A percentile compares a stretch with the other conserved stretches of the same genome.
Evolutionary conservation across 2,329 filamentous ascomycete species (phyloP).

Genomic region (Pyricularia sp.): DNA sequence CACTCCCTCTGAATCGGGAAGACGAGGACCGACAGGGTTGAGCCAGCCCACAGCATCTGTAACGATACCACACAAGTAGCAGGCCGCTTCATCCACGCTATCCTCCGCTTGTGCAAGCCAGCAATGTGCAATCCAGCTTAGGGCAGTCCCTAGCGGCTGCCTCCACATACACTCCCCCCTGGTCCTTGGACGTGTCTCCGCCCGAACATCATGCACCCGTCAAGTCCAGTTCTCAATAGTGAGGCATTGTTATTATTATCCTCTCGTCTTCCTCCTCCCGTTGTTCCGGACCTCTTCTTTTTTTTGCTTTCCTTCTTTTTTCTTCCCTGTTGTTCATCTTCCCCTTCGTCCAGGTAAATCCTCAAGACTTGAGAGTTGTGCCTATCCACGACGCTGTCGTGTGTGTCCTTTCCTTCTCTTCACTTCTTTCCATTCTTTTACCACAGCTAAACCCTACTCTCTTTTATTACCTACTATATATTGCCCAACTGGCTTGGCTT

Average conservation of each 20-base stretch:
- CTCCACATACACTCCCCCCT: slow-evolving; percentile 1
- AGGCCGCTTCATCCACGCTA: background rate
- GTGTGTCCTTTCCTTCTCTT: slow-evolving; percentile 22
- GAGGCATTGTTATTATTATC: slow-evolving; percentile 30
- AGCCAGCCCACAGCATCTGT: background rate
- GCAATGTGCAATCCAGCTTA: background rate
- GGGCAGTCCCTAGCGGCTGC: background rate
- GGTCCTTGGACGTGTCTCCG: slow-evolving; percentile 18
- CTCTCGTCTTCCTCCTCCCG: slow-evolving; percentile 21
- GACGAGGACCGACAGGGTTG: background rate
- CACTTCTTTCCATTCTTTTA: slow-evolving; percentile 22
- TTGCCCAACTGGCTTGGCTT: slow-evolving; percentile 48
- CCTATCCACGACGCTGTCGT: slow-evolving; percentile 14
- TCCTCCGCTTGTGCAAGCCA: slow-evolving; percentile 1
- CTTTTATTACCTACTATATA: slow-evolving; percentile 31
- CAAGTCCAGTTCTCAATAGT: slow-evolving; percentile 6
- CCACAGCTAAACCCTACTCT: slow-evolving; percentile 27
- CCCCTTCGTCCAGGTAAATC: slow-evolving; percentile 13
- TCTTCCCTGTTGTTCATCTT: slow-evolving; percentile 16
- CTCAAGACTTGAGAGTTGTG: slow-evolving; percentile 15
- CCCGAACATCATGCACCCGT: slow-evolving; percentile 22
- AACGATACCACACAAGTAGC: background rate
- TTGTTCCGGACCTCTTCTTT: slow-evolving; percentile 11
- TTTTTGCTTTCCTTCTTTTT: slow-evolving; percentile 16
- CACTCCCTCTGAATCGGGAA: background rate